Evolutionary conservation across 495 filamentous ascomycete genomes (phyloP).

Genomic region (Penicillium lagena): DNA sequence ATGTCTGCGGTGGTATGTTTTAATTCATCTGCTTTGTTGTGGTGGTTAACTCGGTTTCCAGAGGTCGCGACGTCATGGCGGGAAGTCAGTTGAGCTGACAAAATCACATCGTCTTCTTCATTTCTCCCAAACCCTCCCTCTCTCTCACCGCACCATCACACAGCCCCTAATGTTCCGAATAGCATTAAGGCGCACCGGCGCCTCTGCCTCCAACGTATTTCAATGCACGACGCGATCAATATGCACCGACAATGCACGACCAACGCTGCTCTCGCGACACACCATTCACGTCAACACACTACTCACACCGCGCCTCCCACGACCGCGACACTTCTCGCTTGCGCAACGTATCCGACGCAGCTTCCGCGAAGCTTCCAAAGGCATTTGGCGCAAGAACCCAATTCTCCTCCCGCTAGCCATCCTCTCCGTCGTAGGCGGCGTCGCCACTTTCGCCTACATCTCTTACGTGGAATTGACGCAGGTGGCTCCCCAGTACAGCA

Average conservation of each 20-base stretch:
- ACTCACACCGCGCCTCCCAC: slow-evolving; percentile 7
- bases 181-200: slow-evolving; percentile 28
- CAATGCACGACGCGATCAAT: slow-evolving; percentile 16
- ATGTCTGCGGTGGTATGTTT: slow-evolving; percentile 37
- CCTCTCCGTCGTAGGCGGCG: slow-evolving; percentile 38
- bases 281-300: slow-evolving; percentile 3
- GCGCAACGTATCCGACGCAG: slow-evolving; percentile 23
- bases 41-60: no score
- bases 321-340: slow-evolving; percentile 15
- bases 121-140: not conserved
- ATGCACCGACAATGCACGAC: slow-evolving; percentile 13
- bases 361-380: slow-evolving; percentile 33
- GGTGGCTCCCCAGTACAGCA: slow-evolving; percentile 57
- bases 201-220: slow-evolving; percentile 9
- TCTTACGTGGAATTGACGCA: slow-evolving; percentile 61
- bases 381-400: slow-evolving; percentile 43
- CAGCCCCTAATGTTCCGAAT: slow-evolving; percentile 25
- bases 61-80: slow-evolving; percentile 20
- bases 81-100: slow-evolving; percentile 13
- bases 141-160: not conserved
- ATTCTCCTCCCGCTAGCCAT: slow-evolving; percentile 42
- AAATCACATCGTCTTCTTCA: not conserved
- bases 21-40: not conserved
- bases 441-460: slow-evolving; percentile 29
- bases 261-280: slow-evolving; percentile 7